Base-by-base conservation (phyloP, 2,329 filamentous ascomycete species). In the Tolypocladium sp. region DNA sequence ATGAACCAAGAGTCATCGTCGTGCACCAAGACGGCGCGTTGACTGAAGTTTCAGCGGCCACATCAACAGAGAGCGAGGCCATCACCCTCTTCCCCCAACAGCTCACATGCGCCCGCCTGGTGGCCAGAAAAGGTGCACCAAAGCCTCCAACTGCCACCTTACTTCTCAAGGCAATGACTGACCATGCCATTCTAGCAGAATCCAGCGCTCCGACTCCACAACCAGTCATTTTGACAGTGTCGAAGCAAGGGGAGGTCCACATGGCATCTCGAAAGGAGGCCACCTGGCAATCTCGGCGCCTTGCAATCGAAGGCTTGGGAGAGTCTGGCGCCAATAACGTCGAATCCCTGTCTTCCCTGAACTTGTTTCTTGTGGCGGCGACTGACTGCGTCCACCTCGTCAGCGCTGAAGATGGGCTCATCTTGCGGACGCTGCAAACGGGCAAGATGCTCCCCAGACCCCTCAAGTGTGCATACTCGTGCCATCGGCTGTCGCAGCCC, bases 11-110 rank as follows among this genome's bases (percentile, higher is more conserved):
- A 13, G 70, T 91, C 1, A 68, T 90, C 10, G 68, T 91, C 9
- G 78, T 91, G 7, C 83, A 83, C 41, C 79, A 82, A 20, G 85
- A 88, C 57, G 89, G 89, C 0, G 77, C 79, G 3, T 74, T 91
- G 67, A 79, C 78, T 0, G 85, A 89, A 65, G 71, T 88, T 13
- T 49, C 59, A 27, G 59, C 60, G 33, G 76, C 78, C 55, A 72
- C 82, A 20, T 78, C 78, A 20, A 73, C 70, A 4, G 71, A 67
- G 30, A 57, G 30, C 22, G 62, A 63, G 38, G 77, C 79, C 35
- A 76, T 79, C 59, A 66, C 69, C 20, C 76, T 87, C 40, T 84
- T 81, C 66, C 78, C 77, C 35, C 81, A 77, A 57, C 75, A 79
- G 1, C 69, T 88, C 10, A 73, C 79, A 33, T 82, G 77, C 38